phyloP scores from a whole-genome alignment of 257 asterid genomes.

The Ligustrum vulgare region DNA sequence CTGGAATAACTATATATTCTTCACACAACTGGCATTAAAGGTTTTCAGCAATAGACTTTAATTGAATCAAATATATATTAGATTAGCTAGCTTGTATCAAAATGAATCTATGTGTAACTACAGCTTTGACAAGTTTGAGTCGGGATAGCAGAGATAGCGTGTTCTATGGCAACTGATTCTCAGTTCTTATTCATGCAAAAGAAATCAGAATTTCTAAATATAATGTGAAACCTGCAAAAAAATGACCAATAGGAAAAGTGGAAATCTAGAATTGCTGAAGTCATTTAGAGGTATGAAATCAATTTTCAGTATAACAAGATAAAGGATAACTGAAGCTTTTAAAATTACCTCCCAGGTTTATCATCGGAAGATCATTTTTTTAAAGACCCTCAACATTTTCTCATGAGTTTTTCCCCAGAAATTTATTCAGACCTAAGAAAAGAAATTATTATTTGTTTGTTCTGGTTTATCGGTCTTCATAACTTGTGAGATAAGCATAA shows the following conservation, averaged over 20 bases:
- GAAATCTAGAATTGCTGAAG: background rate
- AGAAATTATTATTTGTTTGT: background rate
- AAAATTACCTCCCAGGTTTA: background rate
- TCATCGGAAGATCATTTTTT: background rate
- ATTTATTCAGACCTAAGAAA: background rate
- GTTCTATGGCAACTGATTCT: background rate
- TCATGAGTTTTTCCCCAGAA: background rate
- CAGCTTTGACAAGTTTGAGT: background rate
- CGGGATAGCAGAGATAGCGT: background rate
- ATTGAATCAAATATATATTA: background rate
- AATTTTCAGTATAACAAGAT: background rate
- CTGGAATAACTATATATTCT: background rate
- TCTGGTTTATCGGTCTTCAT: background rate
- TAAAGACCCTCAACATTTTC: background rate
- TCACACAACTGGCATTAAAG: background rate
- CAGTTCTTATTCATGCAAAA: background rate
- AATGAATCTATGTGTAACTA: background rate
- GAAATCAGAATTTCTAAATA: background rate
- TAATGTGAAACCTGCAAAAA: conserved; percentile 3
- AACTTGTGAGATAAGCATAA: background rate
- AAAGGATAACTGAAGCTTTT: conserved; percentile 1
- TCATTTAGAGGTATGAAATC: background rate
- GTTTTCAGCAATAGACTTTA: background rate
- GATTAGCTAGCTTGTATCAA: background rate
- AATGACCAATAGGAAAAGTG: background rate